phyloP scores from a whole-genome alignment of 148 eudicot species.

The Heliosperma pusillum region DNA sequence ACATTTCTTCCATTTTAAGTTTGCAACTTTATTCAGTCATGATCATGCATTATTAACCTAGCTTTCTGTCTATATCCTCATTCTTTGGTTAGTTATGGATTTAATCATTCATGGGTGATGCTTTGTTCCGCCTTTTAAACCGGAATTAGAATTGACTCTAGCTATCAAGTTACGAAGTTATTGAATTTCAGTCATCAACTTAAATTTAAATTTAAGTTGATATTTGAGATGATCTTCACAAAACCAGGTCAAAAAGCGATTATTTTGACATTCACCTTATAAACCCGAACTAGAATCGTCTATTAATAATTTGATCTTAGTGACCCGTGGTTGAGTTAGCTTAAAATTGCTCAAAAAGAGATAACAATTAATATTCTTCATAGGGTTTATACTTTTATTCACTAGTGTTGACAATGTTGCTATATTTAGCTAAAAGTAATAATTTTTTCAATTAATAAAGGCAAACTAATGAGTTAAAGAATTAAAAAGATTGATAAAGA shows the following conservation, averaged over 20 bases:
- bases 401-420: slow-evolving; percentile 11
- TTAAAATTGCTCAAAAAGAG: not conserved
- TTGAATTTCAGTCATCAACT: too few species aligned
- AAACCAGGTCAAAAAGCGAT: too few species aligned
- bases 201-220: too few species aligned
- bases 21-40: slow-evolving; percentile 17
- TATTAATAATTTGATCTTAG: too few species aligned
- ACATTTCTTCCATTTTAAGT: slow-evolving; percentile 31
- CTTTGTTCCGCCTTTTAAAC: not conserved
- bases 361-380: not conserved
- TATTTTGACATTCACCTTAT: too few species aligned
- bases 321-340: too few species aligned
- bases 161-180: too few species aligned
- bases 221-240: too few species aligned
- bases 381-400: too few species aligned
- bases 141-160: too few species aligned
- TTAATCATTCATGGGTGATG: slow-evolving; percentile 11
- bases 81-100: slow-evolving; percentile 21
- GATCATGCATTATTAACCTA: slow-evolving; percentile 12
- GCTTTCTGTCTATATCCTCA: slow-evolving; percentile 19
- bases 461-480: slow-evolving; percentile 21
- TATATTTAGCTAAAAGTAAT: slow-evolving; percentile 19
- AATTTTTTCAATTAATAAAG: slow-evolving; percentile 20
- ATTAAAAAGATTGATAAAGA: slow-evolving; percentile 9
- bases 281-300: too few species aligned